Conservation (phyloP, 768 basidiomycete genomes). For the Tulasnella calospora region DNA sequence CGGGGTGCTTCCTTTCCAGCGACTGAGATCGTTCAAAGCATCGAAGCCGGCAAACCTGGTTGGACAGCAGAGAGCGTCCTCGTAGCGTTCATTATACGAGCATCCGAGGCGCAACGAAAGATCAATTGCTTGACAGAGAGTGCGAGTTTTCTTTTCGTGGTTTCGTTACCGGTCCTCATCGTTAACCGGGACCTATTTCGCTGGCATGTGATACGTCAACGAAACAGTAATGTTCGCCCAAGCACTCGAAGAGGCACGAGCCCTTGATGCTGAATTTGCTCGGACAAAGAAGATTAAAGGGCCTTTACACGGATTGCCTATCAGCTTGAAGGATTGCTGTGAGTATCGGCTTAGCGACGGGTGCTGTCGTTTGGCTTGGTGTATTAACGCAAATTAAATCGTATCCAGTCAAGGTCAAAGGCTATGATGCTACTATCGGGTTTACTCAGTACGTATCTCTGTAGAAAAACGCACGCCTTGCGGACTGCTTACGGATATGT, state of each 20-base stretch:
- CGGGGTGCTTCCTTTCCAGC: constrained; percentile 4
- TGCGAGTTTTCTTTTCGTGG: constrained; percentile 34
- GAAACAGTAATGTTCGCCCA: constrained; percentile 65
- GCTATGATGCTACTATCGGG: constrained; percentile 67
- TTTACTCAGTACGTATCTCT: constrained; percentile 49
- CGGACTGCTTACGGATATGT: background rate
- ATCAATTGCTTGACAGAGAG: constrained; percentile 82
- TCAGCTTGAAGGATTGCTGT: constrained; percentile 76
- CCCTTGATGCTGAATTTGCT: constrained; percentile 62
- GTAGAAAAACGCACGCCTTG: background rate
- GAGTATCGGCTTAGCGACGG: constrained; percentile 27
- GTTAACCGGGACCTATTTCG: background rate
- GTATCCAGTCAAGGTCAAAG: constrained; percentile 52
- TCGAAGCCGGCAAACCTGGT: constrained; percentile 29
- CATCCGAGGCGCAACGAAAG: constrained; percentile 52
- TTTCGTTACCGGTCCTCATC: background rate
- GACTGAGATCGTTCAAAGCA: constrained; percentile 30
- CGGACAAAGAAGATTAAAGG: constrained; percentile 54
- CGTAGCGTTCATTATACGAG: constrained; percentile 45
- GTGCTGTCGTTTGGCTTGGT: background rate
- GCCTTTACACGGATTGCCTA: constrained; percentile 74
- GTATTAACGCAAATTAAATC: background rate
- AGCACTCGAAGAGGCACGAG: constrained; percentile 55
- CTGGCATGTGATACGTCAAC: background rate
- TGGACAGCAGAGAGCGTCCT: constrained; percentile 41